phyloP scores from a whole-genome alignment of 108 stramenopile species.

The Skeletonema tropicum region DNA sequence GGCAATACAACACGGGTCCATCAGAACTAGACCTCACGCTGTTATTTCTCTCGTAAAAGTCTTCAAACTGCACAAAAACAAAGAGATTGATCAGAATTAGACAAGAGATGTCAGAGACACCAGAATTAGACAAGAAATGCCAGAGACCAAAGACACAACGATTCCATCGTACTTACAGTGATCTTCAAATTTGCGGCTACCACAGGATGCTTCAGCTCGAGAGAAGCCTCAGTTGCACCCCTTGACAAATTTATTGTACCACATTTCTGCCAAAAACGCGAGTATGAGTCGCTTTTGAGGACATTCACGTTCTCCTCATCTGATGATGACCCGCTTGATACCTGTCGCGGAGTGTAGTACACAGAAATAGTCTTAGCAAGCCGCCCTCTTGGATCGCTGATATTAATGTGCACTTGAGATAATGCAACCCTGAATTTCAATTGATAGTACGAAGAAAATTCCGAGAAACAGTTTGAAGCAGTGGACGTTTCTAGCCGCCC shows the following conservation, averaged over 20 bases:
- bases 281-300: constrained; percentile 62
- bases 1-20: constrained; percentile 76
- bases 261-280: constrained; percentile 70
- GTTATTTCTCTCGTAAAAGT: constrained; percentile 81
- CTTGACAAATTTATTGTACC: constrained; percentile 63
- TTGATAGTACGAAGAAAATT: constrained; percentile 61
- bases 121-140: neutral
- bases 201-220: constrained; percentile 57
- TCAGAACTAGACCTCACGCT: constrained; percentile 59
- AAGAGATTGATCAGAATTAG: neutral
- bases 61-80: constrained; percentile 53
- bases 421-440: constrained; percentile 74
- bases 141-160: neutral
- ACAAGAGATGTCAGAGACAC: neutral
- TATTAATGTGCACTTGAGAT: constrained; percentile 65
- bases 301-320: constrained; percentile 41
- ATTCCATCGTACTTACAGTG: constrained; percentile 4
- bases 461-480: constrained; percentile 55
- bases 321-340: neutral
- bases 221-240: constrained; percentile 59
- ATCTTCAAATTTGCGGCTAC: constrained; percentile 82
- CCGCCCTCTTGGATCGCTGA: constrained; percentile 75
- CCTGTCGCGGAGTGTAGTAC: constrained; percentile 3
- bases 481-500: constrained; percentile 58
- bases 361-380: constrained; percentile 70